A percentile compares a stretch with the other conserved stretches of the same genome.
phyloP scores from a whole-genome alignment of 495 filamentous ascomycete genomes.

The Penicillium lividum region DNA sequence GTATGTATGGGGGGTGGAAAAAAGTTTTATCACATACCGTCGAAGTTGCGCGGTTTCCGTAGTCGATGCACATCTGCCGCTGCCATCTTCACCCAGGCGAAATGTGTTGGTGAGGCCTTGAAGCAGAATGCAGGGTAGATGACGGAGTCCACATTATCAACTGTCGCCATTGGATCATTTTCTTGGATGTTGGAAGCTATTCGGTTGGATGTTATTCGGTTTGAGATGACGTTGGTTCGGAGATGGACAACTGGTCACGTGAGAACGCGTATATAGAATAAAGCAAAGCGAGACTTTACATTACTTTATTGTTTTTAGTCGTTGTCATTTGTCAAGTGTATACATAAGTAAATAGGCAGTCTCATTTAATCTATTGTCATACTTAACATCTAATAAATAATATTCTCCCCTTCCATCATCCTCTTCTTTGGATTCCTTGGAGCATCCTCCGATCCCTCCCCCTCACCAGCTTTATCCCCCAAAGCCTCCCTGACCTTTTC shows the following conservation, averaged over 20 bases:
- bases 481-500: slow-evolving; percentile 37
- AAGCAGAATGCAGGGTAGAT: slow-evolving; percentile 89
- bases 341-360: not conserved
- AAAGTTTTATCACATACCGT: slow-evolving; percentile 50
- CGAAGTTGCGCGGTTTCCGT: slow-evolving; percentile 58
- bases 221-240: not conserved
- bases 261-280: not conserved
- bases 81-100: slow-evolving; percentile 78
- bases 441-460: slow-evolving; percentile 37
- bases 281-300: not conserved
- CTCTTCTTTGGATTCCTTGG: slow-evolving; percentile 51
- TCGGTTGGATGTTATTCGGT: not conserved
- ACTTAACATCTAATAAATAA: slow-evolving; percentile 18
- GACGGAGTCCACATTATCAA: slow-evolving; percentile 29
- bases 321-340: too few relatives aligned
- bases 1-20: not conserved
- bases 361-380: not conserved
- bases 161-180: slow-evolving; percentile 42
- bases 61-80: slow-evolving; percentile 67
- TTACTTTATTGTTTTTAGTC: too few relatives aligned
- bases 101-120: slow-evolving; percentile 76
- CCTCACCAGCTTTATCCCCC: slow-evolving; percentile 34
- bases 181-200: slow-evolving; percentile 8
- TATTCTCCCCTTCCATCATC: slow-evolving; percentile 43
- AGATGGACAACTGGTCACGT: slow-evolving; percentile 2